Base-by-base conservation (phyloP, 2,329 filamentous ascomycete genomes). In the Cercospora sp. region DNA sequence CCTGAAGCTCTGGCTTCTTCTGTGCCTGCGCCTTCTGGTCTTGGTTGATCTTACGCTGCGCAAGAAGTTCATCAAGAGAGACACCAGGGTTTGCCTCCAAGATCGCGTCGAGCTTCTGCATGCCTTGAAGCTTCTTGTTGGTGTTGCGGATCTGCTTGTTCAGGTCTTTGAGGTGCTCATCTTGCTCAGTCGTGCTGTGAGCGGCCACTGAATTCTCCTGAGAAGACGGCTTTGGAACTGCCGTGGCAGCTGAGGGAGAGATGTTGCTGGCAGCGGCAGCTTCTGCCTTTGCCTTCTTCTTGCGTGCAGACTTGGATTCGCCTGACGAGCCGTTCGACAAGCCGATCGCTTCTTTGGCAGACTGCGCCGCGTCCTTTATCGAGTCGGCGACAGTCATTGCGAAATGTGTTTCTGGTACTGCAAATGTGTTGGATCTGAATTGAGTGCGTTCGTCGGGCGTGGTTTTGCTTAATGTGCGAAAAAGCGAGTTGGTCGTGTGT, bases 121-220 rank as follows among this genome's bases (percentile, higher is more conserved):
- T 89, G 78, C 90, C 89, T 78, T 86, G 84, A 90, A 98, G 89
- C 83, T 97, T 97, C 87, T 97, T 98, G 84, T 89, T 91, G 77
- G 95, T 84, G 80, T 95, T 97, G 78, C 94, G 93, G 75, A 97
- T 91, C 80, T 88, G 93, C 94, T 97, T 97, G 78, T 94, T 89
- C 60, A 98, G 85, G 79, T 98, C 94, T 78, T 89, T 93, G 78
- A 97, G 86, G 82, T 94, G 93, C 45, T 89, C 84, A 76, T 88
- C 93, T 79, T 97, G 94, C 70, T 83, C 84, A 70, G 79, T 77
- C 68, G 88, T 88, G 66, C 92, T 89, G 26, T 74, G 72, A 13
- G 72, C 71, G 9, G 76, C 70, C 20, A 69, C 71, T 3, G 73
- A 75, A 55, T 67, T 64, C 30, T 77, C 75, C 48, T 74, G 73